Conservation (phyloP, 2,329 filamentous ascomycete genomes). For the Beauveria caledonica region DNA sequence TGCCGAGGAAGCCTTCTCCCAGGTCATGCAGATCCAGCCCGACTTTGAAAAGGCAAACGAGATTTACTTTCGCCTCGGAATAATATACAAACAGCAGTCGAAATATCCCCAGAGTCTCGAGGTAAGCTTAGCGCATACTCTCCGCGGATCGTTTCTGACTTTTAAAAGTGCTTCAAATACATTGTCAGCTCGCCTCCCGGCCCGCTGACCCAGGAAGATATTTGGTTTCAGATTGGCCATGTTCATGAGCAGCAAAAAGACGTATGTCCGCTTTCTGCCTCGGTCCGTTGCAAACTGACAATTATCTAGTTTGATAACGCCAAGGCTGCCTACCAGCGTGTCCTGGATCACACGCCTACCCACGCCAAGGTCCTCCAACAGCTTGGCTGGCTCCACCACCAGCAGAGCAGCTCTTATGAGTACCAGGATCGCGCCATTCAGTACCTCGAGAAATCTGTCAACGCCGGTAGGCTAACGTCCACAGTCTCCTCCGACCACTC, state of each 20-base stretch:
- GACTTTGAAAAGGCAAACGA: constrained; percentile 98
- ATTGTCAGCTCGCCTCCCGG: constrained; percentile 90
- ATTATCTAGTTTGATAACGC: constrained; percentile 75
- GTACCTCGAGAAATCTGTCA: constrained; percentile 93
- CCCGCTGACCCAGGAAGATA: constrained; percentile 92
- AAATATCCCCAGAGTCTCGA: constrained; percentile 90
- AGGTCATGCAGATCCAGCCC: constrained; percentile 98
- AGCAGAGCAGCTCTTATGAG: constrained; percentile 83
- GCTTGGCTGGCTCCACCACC: constrained; percentile 94
- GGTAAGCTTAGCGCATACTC: constrained; percentile 41
- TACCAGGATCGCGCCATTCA: constrained; percentile 96
- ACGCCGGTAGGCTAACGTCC: constrained; percentile 57
- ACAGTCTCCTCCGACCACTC: neutral
- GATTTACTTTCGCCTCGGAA: constrained; percentile 97
- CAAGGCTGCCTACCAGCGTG: constrained; percentile 84
- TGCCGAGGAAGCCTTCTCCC: constrained; percentile 94
- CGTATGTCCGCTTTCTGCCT: constrained; percentile 46
- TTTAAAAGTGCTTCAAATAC: constrained; percentile 83
- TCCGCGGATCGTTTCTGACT: neutral
- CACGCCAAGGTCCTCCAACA: constrained; percentile 98
- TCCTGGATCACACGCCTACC: constrained; percentile 88
- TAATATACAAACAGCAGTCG: constrained; percentile 98
- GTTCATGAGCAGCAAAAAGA: constrained; percentile 99
- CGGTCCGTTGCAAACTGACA: constrained; percentile 26
- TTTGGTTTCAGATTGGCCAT: constrained; percentile 99